Percentiles rank a stretch among this genome's conserved stretches.
These are phyloP conservation scores for Corinectria fuckeliana DNA, from an alignment of 2,329 filamentous ascomycete genomes.

Conservation along the genomic window DNA sequence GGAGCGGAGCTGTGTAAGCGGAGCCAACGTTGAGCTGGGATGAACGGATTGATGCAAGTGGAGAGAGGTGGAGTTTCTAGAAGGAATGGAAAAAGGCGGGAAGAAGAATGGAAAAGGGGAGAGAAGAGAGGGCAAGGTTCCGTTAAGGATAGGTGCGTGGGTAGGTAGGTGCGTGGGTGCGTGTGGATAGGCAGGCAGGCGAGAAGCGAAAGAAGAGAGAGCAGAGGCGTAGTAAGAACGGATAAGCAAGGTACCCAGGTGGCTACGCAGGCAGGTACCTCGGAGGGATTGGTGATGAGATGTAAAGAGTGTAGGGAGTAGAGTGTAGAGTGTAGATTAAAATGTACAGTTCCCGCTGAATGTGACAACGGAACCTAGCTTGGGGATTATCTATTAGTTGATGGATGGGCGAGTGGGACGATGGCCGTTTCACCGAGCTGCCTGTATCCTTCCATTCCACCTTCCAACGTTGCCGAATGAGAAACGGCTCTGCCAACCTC, in stretches of 20 bases:
- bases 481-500: not conserved
- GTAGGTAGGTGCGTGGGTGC: not conserved
- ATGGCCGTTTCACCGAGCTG: slow-evolving; percentile 22
- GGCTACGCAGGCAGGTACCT: not conserved
- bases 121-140: not conserved
- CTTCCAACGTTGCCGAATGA: too few relatives aligned
- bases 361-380: too few relatives aligned
- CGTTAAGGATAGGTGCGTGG: not conserved
- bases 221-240: too few relatives aligned
- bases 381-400: too few relatives aligned
- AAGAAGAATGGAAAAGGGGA: not conserved
- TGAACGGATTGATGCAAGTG: not conserved
- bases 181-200: not conserved
- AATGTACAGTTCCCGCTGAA: not conserved
- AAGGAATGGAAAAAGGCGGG: not conserved
- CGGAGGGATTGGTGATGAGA: not conserved
- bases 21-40: not conserved
- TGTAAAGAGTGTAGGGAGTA: not conserved
- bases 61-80: not conserved
- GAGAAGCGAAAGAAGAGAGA: too few relatives aligned
- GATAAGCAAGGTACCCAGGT: too few relatives aligned
- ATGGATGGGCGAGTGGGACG: slow-evolving; percentile 21
- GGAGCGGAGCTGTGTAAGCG: slow-evolving; percentile 15
- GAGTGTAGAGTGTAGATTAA: not conserved
- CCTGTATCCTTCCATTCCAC: too few relatives aligned